These are phyloP conservation scores for Neurospora tetrasperma DNA, from an alignment of 495 filamentous ascomycete species.

Conservation along the genomic window DNA sequence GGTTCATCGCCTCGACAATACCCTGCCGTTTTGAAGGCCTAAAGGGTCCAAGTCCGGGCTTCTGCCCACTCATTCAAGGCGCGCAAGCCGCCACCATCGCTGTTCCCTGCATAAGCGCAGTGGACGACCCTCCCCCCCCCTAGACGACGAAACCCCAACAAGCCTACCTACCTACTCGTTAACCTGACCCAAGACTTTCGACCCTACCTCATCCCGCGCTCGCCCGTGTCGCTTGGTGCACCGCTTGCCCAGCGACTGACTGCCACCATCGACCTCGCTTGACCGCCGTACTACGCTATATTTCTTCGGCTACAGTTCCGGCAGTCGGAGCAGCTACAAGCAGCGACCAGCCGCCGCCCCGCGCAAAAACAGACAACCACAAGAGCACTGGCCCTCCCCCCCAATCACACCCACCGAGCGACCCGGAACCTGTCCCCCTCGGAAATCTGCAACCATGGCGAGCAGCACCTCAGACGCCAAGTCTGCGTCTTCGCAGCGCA, in stretches of 20 bases:
- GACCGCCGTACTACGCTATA: background rate
- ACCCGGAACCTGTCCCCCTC: background rate
- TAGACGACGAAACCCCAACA: background rate
- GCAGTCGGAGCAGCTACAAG: background rate
- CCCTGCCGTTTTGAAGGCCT: constrained; percentile 20
- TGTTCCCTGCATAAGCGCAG: constrained; percentile 28
- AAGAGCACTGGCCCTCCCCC: constrained; percentile 4
- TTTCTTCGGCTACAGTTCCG: background rate
- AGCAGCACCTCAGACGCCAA: constrained; percentile 15
- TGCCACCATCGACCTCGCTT: background rate
- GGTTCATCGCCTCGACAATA: constrained; percentile 6
- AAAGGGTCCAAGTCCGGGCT: constrained; percentile 11
- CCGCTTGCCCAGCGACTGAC: background rate
- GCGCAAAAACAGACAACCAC: background rate
- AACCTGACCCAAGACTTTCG: background rate
- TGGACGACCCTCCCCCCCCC: constrained; percentile 10
- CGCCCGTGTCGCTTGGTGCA: background rate
- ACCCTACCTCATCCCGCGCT: background rate
- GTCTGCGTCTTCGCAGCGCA: constrained; percentile 28
- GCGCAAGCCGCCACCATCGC: constrained; percentile 23
- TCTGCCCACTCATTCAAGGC: constrained; percentile 23
- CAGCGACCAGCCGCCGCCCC: background rate
- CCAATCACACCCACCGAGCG: constrained; percentile 1
- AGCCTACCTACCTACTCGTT: background rate
- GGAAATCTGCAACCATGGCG: constrained; percentile 12